Conservation (phyloP, 2,329 filamentous ascomycete species). For the Ceratocystis variospora region DNA sequence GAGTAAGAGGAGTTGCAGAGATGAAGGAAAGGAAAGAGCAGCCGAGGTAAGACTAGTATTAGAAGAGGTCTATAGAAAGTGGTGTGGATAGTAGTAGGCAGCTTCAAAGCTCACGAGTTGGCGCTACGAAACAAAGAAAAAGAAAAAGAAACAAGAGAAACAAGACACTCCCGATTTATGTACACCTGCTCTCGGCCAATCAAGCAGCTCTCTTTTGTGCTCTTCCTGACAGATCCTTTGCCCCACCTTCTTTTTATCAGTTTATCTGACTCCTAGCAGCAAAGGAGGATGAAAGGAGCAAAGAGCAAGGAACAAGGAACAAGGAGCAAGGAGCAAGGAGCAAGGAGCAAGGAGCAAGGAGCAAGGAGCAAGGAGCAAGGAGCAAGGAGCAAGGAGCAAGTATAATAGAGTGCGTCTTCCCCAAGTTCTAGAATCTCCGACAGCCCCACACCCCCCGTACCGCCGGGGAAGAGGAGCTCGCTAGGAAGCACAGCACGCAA, state of each 20-base stretch:
- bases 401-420: background rate
- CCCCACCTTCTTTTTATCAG: background rate
- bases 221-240: background rate
- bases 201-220: background rate
- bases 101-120: background rate
- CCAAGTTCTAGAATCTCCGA: background rate
- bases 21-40: no score
- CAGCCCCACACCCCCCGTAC: background rate
- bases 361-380: background rate
- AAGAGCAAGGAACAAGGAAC: background rate
- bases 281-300: background rate
- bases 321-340: background rate
- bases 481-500: background rate
- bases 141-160: background rate
- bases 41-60: no score
- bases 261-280: background rate
- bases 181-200: background rate
- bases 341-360: background rate
- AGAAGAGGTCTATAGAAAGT: no score
- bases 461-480: background rate
- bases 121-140: background rate
- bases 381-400: background rate
- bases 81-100: background rate
- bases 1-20: background rate
- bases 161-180: background rate